These are phyloP conservation scores for Fusarium neocosmosporiellum DNA, from an alignment of 2,329 filamentous ascomycete genomes.

Conservation along the genomic window DNA sequence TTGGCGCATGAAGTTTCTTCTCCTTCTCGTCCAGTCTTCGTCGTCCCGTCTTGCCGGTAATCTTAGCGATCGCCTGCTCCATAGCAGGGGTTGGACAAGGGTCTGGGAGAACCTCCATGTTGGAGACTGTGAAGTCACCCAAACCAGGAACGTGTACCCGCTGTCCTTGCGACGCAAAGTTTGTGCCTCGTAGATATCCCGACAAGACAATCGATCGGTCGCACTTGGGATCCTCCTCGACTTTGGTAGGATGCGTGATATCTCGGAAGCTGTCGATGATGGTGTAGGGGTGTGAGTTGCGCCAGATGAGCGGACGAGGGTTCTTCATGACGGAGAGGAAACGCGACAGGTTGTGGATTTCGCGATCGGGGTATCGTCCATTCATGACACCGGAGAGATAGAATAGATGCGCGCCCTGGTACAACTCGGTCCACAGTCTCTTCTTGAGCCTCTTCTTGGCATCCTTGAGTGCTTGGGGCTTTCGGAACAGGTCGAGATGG, in stretches of 20 bases:
- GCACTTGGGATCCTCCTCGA: constrained; percentile 89
- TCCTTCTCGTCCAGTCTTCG: constrained; percentile 94
- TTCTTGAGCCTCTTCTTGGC: constrained; percentile 98
- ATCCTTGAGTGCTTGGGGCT: constrained; percentile 89
- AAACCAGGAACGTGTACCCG: constrained; percentile 92
- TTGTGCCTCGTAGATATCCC: constrained; percentile 93
- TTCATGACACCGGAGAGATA: constrained; percentile 97
- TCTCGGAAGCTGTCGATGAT: constrained; percentile 95
- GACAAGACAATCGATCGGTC: constrained; percentile 92
- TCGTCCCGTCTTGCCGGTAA: constrained; percentile 82
- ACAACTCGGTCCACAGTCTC: constrained; percentile 95
- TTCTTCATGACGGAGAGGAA: constrained; percentile 99
- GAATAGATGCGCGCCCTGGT: constrained; percentile 96
- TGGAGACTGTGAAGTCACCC: constrained; percentile 85
- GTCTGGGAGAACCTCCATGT: constrained; percentile 89
- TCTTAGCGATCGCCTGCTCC: constrained; percentile 87
- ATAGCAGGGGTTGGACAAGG: constrained; percentile 94
- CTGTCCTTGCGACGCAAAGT: constrained; percentile 87
- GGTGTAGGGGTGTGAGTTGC: constrained; percentile 95
- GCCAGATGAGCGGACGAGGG: constrained; percentile 93
- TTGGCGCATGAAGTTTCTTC: constrained; percentile 94
- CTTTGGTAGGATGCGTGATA: constrained; percentile 90
- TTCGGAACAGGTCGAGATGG: constrained; percentile 94
- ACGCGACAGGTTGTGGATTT: constrained; percentile 93
- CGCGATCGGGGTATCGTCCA: constrained; percentile 94